phyloP scores from a whole-genome alignment of 176 grass and related monocot genomes.

The Oryza nivara region DNA sequence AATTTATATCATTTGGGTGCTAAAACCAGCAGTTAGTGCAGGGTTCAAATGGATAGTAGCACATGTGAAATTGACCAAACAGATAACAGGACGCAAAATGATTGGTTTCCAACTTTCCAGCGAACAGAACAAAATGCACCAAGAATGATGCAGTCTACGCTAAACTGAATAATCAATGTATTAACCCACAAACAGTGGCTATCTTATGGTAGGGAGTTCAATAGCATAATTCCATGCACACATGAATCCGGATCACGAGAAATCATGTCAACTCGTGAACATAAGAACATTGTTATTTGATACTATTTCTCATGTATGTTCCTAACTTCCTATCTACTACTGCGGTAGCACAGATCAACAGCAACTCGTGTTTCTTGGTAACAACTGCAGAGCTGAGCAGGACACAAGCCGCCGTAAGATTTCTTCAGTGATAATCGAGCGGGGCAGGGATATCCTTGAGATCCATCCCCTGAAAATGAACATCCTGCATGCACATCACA shows the following conservation, averaged over 20 bases:
- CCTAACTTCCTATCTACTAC: background rate
- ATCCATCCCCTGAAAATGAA: constrained; percentile 68
- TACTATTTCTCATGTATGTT: background rate
- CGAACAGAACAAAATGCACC: background rate
- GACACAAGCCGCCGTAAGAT: too few relatives aligned
- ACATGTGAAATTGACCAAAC: too few relatives aligned
- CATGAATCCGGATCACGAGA: background rate
- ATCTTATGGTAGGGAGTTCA: background rate
- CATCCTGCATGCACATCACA: constrained; percentile 58
- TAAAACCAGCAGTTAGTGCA: too few relatives aligned
- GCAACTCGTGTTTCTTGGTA: background rate
- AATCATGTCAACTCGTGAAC: background rate
- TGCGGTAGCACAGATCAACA: background rate
- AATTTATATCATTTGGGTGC: too few relatives aligned
- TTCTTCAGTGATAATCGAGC: constrained; percentile 64
- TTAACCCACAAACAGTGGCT: background rate
- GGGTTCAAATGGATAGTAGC: too few relatives aligned
- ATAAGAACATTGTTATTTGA: background rate
- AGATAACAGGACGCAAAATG: too few relatives aligned
- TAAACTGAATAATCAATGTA: background rate
- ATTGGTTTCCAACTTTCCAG: background rate
- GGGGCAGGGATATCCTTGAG: constrained; percentile 74
- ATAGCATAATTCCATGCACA: background rate
- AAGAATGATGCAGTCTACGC: background rate
- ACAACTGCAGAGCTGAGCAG: background rate